phyloP scores from a whole-genome alignment of 768 basidiomycete species.

The Tylopilus rubrobrunneus region DNA sequence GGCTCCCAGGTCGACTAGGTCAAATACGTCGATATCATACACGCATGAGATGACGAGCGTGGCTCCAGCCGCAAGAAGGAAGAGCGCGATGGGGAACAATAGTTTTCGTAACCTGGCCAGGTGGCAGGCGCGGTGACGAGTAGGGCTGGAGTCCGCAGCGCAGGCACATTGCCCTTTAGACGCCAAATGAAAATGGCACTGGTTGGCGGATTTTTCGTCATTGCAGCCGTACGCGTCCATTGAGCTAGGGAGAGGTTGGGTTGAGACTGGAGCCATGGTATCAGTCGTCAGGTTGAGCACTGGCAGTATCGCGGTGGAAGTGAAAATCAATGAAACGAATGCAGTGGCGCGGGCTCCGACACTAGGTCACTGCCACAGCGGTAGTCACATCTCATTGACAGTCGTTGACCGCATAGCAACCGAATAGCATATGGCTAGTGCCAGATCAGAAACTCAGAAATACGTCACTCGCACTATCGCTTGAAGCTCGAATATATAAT shows the following conservation, averaged over 20 bases:
- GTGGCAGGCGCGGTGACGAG: constrained; percentile 32
- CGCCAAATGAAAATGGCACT: constrained; percentile 24
- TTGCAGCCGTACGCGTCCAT: constrained; percentile 17
- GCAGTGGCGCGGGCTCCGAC: background rate
- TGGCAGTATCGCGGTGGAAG: background rate
- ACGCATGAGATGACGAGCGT: constrained; percentile 33
- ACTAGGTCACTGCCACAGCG: constrained; percentile 1
- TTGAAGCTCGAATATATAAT: background rate
- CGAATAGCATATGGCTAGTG: background rate
- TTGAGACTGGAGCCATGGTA: constrained; percentile 27
- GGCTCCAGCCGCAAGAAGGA: constrained; percentile 30
- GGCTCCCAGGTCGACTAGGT: constrained; percentile 20
- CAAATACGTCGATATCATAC: constrained; percentile 21
- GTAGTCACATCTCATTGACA: background rate
- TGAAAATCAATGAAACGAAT: background rate
- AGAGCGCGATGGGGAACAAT: constrained; percentile 33
- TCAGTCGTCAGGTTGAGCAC: constrained; percentile 5
- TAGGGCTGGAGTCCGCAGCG: constrained; percentile 12
- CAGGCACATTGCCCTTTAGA: constrained; percentile 21
- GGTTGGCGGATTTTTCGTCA: constrained; percentile 17
- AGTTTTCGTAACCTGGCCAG: constrained; percentile 30
- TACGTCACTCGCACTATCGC: background rate
- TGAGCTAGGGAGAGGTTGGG: constrained; percentile 23
- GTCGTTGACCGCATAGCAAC: no score
- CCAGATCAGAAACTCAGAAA: background rate